Evolutionary conservation across 257 asterid species (phyloP).

Genomic region (Datura wrightii): DNA sequence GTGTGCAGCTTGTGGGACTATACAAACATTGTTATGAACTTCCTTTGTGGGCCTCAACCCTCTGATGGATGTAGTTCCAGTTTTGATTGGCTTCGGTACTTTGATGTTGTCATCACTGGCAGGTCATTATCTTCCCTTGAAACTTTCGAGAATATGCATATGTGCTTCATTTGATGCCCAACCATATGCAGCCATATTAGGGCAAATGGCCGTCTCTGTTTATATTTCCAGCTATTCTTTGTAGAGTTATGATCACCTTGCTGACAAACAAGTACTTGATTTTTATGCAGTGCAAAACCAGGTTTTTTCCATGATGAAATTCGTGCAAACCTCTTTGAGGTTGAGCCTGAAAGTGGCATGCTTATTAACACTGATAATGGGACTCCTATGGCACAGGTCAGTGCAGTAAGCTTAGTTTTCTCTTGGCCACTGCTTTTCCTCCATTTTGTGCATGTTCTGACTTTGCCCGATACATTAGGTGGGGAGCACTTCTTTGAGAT

Average conservation of each 20-base stretch:
- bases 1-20: slow-evolving; percentile 98
- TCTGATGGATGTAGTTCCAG: slow-evolving; percentile 58
- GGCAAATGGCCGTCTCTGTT: background rate
- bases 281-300: slow-evolving; percentile 85
- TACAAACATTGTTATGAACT: slow-evolving; percentile 92
- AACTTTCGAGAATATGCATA: slow-evolving; percentile 5
- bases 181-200: background rate
- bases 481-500: slow-evolving; percentile 67
- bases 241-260: background rate
- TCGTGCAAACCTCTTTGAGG: slow-evolving; percentile 88
- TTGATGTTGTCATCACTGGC: slow-evolving; percentile 93
- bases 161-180: background rate
- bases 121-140: slow-evolving; percentile 61
- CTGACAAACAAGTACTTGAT: background rate
- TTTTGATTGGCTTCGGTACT: slow-evolving; percentile 86
- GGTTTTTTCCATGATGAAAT: slow-evolving; percentile 91
- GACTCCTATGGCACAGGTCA: slow-evolving; percentile 95
- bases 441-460: slow-evolving; percentile 8
- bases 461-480: slow-evolving; percentile 42
- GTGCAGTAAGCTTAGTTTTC: slow-evolving; percentile 34
- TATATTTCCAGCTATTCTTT: background rate
- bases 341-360: slow-evolving; percentile 86
- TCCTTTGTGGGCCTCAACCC: slow-evolving; percentile 71
- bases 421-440: slow-evolving; percentile 19
- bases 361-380: slow-evolving; percentile 95